Conservation (phyloP, 202 grass and related monocot genomes). For the Setaria italica region DNA sequence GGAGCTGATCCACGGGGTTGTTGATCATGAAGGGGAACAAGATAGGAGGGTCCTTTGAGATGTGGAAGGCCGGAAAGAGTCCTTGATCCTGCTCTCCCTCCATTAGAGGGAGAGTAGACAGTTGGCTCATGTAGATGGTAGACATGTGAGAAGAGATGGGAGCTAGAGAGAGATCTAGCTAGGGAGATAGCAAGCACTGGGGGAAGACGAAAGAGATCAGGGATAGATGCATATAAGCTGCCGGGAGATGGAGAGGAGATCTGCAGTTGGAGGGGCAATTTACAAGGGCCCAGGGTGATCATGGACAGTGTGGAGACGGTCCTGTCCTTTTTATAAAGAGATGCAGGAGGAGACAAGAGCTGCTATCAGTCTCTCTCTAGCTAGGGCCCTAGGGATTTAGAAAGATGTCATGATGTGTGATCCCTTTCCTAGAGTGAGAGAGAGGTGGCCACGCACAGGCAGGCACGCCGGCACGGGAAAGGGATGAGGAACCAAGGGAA, state of each 20-base stretch:
- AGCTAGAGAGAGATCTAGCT: slow-evolving; percentile 25
- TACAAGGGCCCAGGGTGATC: slow-evolving; percentile 62
- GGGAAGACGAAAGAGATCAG: slow-evolving; percentile 45
- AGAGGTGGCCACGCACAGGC: slow-evolving; percentile 17
- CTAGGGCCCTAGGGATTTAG: slow-evolving; percentile 44
- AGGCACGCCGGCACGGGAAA: slow-evolving; percentile 39
- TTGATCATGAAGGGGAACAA: slow-evolving; percentile 76
- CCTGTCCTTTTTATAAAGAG: slow-evolving; percentile 60
- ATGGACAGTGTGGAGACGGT: slow-evolving; percentile 52
- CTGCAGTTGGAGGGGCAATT: slow-evolving; percentile 66
- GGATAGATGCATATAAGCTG: slow-evolving; percentile 36
- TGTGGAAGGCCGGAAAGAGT: slow-evolving; percentile 58
- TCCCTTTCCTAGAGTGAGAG: slow-evolving; percentile 43
- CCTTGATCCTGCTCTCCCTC: slow-evolving; percentile 74
- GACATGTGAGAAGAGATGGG: slow-evolving; percentile 48
- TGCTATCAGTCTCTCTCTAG: slow-evolving; percentile 46
- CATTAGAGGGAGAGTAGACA: slow-evolving; percentile 63
- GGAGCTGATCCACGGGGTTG: slow-evolving; percentile 47
- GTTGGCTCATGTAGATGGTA: slow-evolving; percentile 81
- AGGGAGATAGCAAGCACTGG: slow-evolving; percentile 24
- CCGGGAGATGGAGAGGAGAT: slow-evolving; percentile 43
- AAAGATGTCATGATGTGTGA: slow-evolving; percentile 49
- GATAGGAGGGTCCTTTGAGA: slow-evolving; percentile 58
- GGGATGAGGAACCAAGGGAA: slow-evolving; percentile 38
- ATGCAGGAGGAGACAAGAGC: slow-evolving; percentile 39